These are phyloP conservation scores for Aspergillus bertholletiae DNA, from an alignment of 495 filamentous ascomycete genomes.

Conservation along the genomic window DNA sequence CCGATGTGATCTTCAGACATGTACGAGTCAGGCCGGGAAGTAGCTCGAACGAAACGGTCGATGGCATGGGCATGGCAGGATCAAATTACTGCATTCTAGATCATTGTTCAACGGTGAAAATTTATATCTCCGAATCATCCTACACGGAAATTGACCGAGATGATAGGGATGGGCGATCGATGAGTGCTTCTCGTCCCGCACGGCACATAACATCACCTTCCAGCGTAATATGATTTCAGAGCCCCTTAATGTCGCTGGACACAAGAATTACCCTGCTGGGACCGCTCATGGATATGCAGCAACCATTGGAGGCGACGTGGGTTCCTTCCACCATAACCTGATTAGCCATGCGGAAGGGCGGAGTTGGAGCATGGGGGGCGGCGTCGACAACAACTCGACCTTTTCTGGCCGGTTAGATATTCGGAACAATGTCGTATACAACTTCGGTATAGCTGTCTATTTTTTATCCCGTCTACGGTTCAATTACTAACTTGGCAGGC, in stretches of 20 bases:
- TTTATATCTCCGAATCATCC: background rate
- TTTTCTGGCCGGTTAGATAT: conserved; percentile 10
- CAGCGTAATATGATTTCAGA: conserved; percentile 12
- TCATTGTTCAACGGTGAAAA: conserved; percentile 2
- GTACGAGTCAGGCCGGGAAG: conserved; percentile 1
- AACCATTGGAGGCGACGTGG: conserved; percentile 7
- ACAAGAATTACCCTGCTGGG: conserved; percentile 9
- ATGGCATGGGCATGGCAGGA: conserved; percentile 8
- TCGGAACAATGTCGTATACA: conserved; percentile 12
- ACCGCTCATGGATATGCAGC: conserved; percentile 12
- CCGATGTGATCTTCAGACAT: conserved; percentile 9
- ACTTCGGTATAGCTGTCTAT: too few species aligned
- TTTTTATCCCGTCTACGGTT: too few species aligned
- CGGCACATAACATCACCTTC: conserved; percentile 6
- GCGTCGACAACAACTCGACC: conserved; percentile 4
- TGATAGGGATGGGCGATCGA: conserved; percentile 5
- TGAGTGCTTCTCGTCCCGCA: conserved; percentile 5
- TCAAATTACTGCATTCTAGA: conserved; percentile 12
- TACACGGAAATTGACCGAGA: background rate
- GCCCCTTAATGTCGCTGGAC: conserved; percentile 9
- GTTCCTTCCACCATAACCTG: conserved; percentile 6
- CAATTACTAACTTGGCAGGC: background rate
- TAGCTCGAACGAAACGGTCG: background rate
- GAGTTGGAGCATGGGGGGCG: conserved; percentile 12
- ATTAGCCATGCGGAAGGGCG: conserved; percentile 12